These are phyloP conservation scores for Trypanosoma grayi DNA, from an alignment of 208 protist genomes.

Conservation along the genomic window DNA sequence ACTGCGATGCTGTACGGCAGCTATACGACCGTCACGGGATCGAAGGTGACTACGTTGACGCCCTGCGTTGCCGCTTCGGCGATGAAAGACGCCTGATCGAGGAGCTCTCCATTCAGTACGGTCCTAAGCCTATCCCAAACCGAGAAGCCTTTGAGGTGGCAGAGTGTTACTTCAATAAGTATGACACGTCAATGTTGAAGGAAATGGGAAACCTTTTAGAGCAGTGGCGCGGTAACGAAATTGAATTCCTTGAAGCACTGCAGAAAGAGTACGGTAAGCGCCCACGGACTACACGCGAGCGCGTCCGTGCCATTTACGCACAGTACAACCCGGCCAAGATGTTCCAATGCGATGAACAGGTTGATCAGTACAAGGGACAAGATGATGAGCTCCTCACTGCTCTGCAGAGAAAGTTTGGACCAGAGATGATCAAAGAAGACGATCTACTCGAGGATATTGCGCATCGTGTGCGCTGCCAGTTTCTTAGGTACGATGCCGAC, in stretches of 20 bases:
- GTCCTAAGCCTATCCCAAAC: background rate
- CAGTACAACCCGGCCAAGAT: conserved; percentile 20
- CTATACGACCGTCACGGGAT: conserved; percentile 5
- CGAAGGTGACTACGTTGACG: conserved; percentile 14
- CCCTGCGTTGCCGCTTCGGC: background rate
- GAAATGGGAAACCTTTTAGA: conserved; percentile 10
- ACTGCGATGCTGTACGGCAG: conserved; percentile 16
- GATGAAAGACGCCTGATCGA: conserved; percentile 11
- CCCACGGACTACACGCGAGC: conserved; percentile 25
- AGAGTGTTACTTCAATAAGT: conserved; percentile 9
- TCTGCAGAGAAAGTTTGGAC: conserved; percentile 13
- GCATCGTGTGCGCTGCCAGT: conserved; percentile 17
- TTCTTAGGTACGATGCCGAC: conserved; percentile 18
- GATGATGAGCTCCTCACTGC: conserved; percentile 10
- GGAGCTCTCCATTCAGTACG: conserved; percentile 19
- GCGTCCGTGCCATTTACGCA: conserved; percentile 21
- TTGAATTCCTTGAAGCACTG: conserved; percentile 19
- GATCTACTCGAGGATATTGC: background rate
- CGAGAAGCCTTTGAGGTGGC: conserved; percentile 1
- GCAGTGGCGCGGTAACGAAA: conserved; percentile 18
- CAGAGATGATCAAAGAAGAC: conserved; percentile 14
- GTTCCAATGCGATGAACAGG: conserved; percentile 6
- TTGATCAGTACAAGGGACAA: conserved; percentile 12
- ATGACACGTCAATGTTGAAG: conserved; percentile 12
- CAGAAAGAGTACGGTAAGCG: conserved; percentile 11